Conservation (phyloP, 305 asterid species). For the Solanum hybrid region DNA sequence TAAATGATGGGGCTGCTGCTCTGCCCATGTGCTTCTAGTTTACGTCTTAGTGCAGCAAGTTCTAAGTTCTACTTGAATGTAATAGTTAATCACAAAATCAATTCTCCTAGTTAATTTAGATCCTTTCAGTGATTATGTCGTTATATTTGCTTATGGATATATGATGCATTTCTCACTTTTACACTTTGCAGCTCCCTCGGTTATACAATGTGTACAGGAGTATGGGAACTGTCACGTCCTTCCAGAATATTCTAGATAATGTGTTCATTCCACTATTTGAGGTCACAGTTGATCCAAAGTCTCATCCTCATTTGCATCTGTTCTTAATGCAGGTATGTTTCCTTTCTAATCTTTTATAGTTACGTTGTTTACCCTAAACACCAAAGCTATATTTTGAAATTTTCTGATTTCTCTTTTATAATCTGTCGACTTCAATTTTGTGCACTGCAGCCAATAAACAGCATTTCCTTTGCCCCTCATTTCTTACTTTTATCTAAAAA, state of each 20-base stretch:
- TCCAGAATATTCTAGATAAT: constrained; percentile 82
- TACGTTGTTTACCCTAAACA: not conserved
- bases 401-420: not conserved
- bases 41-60: not conserved
- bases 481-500: not conserved
- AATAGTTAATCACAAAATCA: not conserved
- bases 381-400: not conserved
- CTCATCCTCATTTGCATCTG: constrained; percentile 87
- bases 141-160: not conserved
- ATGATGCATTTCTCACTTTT: constrained; percentile 13
- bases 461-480: not conserved
- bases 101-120: not conserved
- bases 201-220: constrained; percentile 80
- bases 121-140: not conserved
- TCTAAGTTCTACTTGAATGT: not conserved
- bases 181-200: constrained; percentile 76
- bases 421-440: not conserved
- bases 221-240: constrained; percentile 93
- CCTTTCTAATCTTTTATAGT: not conserved
- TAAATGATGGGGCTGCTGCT: not conserved
- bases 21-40: not conserved
- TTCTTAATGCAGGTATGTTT: constrained; percentile 67
- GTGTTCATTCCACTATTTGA: constrained; percentile 90
- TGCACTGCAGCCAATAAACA: not conserved
- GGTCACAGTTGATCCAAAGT: constrained; percentile 80